Conservation (phyloP, 257 asterid species). For the Solanum chaucha region DNA sequence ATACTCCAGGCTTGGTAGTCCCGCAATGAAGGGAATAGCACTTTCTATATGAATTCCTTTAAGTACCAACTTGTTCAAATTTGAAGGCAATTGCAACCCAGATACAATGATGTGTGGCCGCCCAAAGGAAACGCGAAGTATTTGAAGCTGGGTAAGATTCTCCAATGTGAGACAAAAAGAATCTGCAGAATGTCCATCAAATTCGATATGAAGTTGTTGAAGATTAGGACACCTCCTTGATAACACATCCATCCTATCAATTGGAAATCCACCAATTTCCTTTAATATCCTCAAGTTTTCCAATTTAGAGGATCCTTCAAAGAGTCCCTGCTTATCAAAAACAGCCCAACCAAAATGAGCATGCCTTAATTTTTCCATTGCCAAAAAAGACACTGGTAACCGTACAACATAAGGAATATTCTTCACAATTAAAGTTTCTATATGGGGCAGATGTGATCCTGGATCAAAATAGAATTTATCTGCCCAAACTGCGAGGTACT, state of each 20-base stretch:
- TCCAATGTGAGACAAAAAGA: background rate
- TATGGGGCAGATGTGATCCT: background rate
- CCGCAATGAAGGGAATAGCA: background rate
- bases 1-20: background rate
- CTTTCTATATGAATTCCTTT: background rate
- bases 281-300: background rate
- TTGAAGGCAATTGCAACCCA: background rate
- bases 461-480: background rate
- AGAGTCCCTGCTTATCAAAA: background rate
- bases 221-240: background rate
- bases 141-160: background rate
- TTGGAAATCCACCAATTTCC: accelerated
- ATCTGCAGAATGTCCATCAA: too few species aligned
- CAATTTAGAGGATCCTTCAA: background rate
- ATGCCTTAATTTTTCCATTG: background rate
- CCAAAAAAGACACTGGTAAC: background rate
- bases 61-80: background rate
- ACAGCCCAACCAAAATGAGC: background rate
- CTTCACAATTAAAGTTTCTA: background rate
- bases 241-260: background rate
- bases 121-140: accelerated
- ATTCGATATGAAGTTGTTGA: background rate
- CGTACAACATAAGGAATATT: background rate
- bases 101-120: accelerated
- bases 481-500: background rate